Base-by-base conservation (phyloP, 805 yeast genomes). In the Lipomyces lipofer region DNA sequence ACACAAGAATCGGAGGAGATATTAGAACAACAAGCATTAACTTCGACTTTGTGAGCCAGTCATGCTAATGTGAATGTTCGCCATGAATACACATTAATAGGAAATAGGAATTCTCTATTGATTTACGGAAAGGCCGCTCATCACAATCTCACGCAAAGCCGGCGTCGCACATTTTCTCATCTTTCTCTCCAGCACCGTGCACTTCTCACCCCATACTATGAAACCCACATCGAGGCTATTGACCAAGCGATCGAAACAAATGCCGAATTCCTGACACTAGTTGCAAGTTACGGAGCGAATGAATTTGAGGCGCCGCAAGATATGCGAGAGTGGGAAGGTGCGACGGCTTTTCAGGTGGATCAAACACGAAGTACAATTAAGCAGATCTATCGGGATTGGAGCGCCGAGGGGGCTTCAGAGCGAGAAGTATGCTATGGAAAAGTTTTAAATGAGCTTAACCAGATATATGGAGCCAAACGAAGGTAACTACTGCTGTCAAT, bases 361-460 rank as follows among this genome's bases (percentile, higher is more conserved):
- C 58, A 58, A 19, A 43, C 60, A 2, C 32, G 43, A 32, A 40
- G 56, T 30, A 50, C 60, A 8, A 17, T 92, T 30, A 83, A 89
- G 48, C 97, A 90, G 69, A 78, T 79, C 52, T 79, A 82, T 10
- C 73, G 97, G 45, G 97, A 92, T 67, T 91, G 95, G 94, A 72
- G 83, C 3, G 60, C 60, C 0, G 68, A 68, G 13, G 83, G 80
- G 13, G 73, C 69, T 3, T 58, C 56, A 1, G 91, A 84, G 64
- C 67, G 85, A 0, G 56, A 65, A 3, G 86, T 85, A 0, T 68
- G 88, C 43, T 62, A 81, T 27, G 65, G 72, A 0, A 88, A 81
- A 58, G 74, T 88, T n/a, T 62, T 66, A 1, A 35, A 58, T 0
- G 81, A 81, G 42, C 66, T 85, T 21, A 65, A 70, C 2, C 47